A percentile compares a stretch with the other conserved stretches of the same genome.
Conservation (phyloP, 2,329 filamentous ascomycete species). For the Fusarium pininemorale region DNA sequence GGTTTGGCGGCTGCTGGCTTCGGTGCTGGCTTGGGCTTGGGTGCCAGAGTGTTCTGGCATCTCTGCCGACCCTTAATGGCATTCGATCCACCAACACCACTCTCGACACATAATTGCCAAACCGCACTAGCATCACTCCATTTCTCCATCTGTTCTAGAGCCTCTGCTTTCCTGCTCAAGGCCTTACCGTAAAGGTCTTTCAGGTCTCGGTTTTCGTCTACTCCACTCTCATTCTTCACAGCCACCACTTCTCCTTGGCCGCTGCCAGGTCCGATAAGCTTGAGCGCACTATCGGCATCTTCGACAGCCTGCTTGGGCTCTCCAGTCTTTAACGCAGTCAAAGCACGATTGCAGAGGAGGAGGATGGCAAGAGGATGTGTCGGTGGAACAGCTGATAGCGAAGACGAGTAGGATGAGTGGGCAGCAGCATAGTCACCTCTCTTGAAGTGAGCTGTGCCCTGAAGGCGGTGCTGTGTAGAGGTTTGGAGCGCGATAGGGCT, state of each 20-base stretch:
- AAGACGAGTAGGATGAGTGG: conserved; percentile 81
- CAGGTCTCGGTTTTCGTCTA: conserved; percentile 80
- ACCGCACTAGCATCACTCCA: conserved; percentile 84
- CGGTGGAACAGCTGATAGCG: conserved; percentile 77
- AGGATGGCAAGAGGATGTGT: conserved; percentile 86
- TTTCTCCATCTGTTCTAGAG: conserved; percentile 92
- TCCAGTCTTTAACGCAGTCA: conserved; percentile 91
- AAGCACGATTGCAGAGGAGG: conserved; percentile 88
- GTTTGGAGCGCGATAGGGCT: conserved; percentile 75
- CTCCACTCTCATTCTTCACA: conserved; percentile 65
- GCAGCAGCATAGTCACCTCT: conserved; percentile 90
- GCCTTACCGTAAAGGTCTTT: conserved; percentile 94
- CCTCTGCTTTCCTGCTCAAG: conserved; percentile 92
- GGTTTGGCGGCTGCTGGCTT: conserved; percentile 58
- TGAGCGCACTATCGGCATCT: conserved; percentile 83
- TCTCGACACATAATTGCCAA: conserved; percentile 86
- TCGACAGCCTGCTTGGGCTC: conserved; percentile 87
- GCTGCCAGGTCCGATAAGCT: conserved; percentile 79
- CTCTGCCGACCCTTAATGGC: conserved; percentile 87
- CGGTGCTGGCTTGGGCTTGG: conserved; percentile 64
- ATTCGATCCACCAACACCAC: conserved; percentile 83
- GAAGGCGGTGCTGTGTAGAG: conserved; percentile 80
- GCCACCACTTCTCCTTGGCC: conserved; percentile 85
- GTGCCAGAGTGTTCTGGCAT: conserved; percentile 85
- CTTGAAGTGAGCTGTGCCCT: conserved; percentile 91